These are phyloP conservation scores for Danielozyma ontarioensis DNA, from an alignment of 805 yeast genomes.

Conservation along the genomic window DNA sequence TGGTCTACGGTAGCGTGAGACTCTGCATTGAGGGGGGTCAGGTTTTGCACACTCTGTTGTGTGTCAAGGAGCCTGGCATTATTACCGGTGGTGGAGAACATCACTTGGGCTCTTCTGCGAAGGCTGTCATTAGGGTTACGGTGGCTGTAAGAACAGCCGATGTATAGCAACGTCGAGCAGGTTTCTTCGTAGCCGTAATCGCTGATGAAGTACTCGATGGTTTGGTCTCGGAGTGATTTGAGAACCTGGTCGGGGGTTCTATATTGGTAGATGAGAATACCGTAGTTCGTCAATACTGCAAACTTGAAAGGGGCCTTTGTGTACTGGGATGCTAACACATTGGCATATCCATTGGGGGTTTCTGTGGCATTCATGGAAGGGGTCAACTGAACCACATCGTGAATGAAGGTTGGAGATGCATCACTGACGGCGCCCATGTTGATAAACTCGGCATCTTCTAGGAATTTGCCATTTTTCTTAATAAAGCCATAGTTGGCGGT, in stretches of 20 bases:
- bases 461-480: slow-evolving; percentile 63
- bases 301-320: slow-evolving; percentile 59
- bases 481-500: slow-evolving; percentile 83
- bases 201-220: slow-evolving; percentile 62
- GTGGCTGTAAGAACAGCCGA: slow-evolving; percentile 67
- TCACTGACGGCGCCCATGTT: slow-evolving; percentile 18
- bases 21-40: slow-evolving; percentile 4
- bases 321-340: slow-evolving; percentile 84
- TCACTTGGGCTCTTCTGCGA: slow-evolving; percentile 44
- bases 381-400: slow-evolving; percentile 67
- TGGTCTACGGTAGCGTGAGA: slow-evolving; percentile 50
- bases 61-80: slow-evolving; percentile 38
- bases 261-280: slow-evolving; percentile 70
- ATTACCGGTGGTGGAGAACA: slow-evolving; percentile 51
- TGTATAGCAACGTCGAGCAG: slow-evolving; percentile 80
- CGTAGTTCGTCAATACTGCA: slow-evolving; percentile 77
- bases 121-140: slow-evolving; percentile 44
- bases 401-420: slow-evolving; percentile 39
- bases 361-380: slow-evolving; percentile 67
- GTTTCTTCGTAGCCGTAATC: slow-evolving; percentile 87
- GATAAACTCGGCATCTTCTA: slow-evolving; percentile 78
- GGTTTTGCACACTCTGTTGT: slow-evolving; percentile 1
- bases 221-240: slow-evolving; percentile 60
- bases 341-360: slow-evolving; percentile 78
- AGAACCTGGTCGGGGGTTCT: slow-evolving; percentile 78